Evolutionary conservation across 192 early-diverging fungal species (phyloP), one percentile per base, ranked within the genome.

Genomic region (Coemansia sp.): DNA sequence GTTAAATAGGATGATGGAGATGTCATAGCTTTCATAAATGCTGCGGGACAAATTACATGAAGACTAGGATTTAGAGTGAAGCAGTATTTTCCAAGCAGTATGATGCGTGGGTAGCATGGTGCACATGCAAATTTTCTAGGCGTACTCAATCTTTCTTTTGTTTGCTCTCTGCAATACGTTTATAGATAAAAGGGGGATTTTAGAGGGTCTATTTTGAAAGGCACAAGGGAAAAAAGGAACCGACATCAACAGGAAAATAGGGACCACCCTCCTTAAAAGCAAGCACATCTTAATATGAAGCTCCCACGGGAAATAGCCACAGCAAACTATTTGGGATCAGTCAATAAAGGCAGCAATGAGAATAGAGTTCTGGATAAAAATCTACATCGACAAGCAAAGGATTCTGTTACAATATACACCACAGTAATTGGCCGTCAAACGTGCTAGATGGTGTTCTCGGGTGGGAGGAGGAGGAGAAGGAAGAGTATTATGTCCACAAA

Each of bases 81-180:
- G 55, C 55, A 57, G 55, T 57, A 57, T 34, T 31, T 26, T 33
- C 8, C 12, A 34, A 30, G 55, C 55, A 57, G 55, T 57, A 57
- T 31, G 7, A 34, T 20, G 55, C 55, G 55, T 57, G 55, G 55
- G 55, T 57, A 57, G 30, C 55, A 1, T 33, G 23, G 48, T 23
- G 21, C 9, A 26, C 8, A 26, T 43, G 40, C 40, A 43, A 51
- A 26, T 7, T 51, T 51, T 51, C 48, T 25, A 23, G 3, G 8
- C 48, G 9, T 51, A 5, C 18, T 43, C 40, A 43, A 18, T 43
- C n/a, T n/a, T n/a, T 13, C 4, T 43, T 43, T 43, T 43, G 35
- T 37, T 43, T 43, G 40, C 40, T 10, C 40, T 43, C 40, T 43
- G 40, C 1, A 18, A 18, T 18, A 13, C 18, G 40, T 43, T 43